These are phyloP conservation scores for Scheffersomyces lignicola DNA, from an alignment of 1,139 yeast genomes.

Conservation along the genomic window DNA sequence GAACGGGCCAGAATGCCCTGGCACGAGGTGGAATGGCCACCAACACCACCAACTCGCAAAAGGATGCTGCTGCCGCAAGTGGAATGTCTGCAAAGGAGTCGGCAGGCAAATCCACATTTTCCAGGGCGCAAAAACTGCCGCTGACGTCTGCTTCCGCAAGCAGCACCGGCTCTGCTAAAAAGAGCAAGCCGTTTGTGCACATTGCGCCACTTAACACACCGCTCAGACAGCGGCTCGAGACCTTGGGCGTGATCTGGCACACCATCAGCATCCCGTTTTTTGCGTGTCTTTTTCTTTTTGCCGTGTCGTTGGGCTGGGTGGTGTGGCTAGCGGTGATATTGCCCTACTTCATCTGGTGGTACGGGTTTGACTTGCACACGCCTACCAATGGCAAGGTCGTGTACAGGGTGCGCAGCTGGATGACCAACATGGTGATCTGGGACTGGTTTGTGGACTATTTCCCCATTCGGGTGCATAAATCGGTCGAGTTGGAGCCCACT, in stretches of 20 bases:
- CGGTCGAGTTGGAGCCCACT: slow-evolving; percentile 74
- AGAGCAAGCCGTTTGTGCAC: slow-evolving; percentile 21
- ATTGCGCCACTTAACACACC: slow-evolving; percentile 60
- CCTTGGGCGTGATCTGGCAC: slow-evolving; percentile 75
- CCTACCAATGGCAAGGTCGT: slow-evolving; percentile 73
- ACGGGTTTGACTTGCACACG: slow-evolving; percentile 55
- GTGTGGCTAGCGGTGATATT: slow-evolving; percentile 64
- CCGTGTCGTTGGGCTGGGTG: slow-evolving; percentile 63
- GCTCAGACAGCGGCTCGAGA: slow-evolving; percentile 59
- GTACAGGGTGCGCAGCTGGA: slow-evolving; percentile 54
- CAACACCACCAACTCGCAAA: too few relatives aligned
- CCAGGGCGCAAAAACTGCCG: slow-evolving; percentile 4
- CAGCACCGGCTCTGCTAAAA: slow-evolving; percentile 1
- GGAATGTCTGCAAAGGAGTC: neutral
- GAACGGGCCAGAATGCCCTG: too few relatives aligned
- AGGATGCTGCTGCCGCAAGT: neutral
- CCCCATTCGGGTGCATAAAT: slow-evolving; percentile 75
- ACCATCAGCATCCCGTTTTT: slow-evolving; percentile 68
- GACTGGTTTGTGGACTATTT: slow-evolving; percentile 73
- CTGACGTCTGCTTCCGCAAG: too few relatives aligned
- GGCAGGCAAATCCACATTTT: neutral
- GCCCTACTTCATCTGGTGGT: slow-evolving; percentile 63
- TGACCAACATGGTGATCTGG: slow-evolving; percentile 67
- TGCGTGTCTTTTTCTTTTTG: slow-evolving; percentile 49
- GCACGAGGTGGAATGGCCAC: neutral